These are phyloP conservation scores for Acanthamoeba royreba DNA, from an alignment of 208 protist species.

Conservation along the genomic window DNA sequence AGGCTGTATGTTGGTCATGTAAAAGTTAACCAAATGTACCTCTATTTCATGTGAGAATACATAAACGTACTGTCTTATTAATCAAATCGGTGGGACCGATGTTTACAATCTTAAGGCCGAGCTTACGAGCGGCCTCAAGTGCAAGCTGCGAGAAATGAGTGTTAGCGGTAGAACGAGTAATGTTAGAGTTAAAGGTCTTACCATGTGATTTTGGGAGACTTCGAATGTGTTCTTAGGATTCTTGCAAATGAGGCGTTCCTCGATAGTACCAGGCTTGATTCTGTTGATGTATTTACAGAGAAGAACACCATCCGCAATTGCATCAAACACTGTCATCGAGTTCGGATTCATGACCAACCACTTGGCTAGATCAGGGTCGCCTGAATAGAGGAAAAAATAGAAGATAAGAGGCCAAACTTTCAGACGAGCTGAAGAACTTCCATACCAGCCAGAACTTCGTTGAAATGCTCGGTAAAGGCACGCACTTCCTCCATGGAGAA, in stretches of 20 bases:
- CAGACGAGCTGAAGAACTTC: no score
- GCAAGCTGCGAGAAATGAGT: slow-evolving; percentile 61
- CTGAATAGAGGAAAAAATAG: slow-evolving; percentile 32
- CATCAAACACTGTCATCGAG: slow-evolving; percentile 13
- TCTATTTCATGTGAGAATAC: no score
- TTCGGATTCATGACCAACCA: slow-evolving; percentile 63
- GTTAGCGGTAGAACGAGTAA: neutral
- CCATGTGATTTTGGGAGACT: slow-evolving; percentile 82
- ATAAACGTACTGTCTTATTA: slow-evolving; percentile 22
- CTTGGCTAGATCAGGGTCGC: slow-evolving; percentile 62
- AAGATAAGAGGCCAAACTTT: slow-evolving; percentile 67
- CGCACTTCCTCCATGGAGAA: slow-evolving; percentile 70
- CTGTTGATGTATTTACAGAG: slow-evolving; percentile 83
- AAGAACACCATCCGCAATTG: neutral
- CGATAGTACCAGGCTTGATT: slow-evolving; percentile 81
- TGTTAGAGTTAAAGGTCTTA: no score
- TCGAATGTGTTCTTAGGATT: slow-evolving; percentile 70
- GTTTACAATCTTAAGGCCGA: slow-evolving; percentile 85
- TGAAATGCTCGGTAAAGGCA: slow-evolving; percentile 78
- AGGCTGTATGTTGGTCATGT: neutral
- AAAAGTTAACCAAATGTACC: neutral
- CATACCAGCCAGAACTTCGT: slow-evolving; percentile 58
- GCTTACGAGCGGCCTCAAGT: slow-evolving; percentile 81
- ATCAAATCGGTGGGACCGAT: slow-evolving; percentile 79
- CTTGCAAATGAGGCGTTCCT: slow-evolving; percentile 83